Evolutionary conservation across 139 green algal genomes (phyloP).

Genomic region (Chlamydomonas sphaeroides): DNA sequence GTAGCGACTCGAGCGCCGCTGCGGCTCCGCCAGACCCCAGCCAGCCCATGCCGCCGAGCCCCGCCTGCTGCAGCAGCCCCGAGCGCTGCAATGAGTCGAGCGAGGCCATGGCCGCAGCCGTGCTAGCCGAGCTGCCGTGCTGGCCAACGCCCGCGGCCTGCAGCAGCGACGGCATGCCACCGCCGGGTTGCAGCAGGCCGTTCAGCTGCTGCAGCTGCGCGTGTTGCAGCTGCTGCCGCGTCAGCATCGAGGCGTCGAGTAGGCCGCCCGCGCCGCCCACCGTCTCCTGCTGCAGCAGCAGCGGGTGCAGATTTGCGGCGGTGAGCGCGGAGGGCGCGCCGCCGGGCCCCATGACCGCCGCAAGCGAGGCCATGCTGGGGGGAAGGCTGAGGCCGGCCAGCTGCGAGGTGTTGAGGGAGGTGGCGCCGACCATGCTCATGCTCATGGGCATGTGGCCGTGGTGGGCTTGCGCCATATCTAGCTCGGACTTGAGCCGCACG

Average conservation of each 20-base stretch:
- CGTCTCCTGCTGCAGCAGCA: slow-evolving; percentile 1
- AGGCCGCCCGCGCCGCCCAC: background rate
- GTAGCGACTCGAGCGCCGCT: background rate
- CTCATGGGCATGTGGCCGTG: no score
- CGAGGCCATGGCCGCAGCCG: slow-evolving; percentile 1
- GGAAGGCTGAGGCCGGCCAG: slow-evolving; percentile 1
- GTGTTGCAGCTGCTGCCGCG: slow-evolving; percentile 9
- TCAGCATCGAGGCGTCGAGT: background rate
- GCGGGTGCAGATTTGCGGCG: slow-evolving; percentile 14
- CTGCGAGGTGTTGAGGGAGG: background rate
- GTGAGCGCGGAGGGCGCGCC: background rate
- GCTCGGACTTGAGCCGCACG: background rate
- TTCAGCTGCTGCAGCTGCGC: slow-evolving; percentile 15
- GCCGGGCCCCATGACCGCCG: slow-evolving; percentile 20
- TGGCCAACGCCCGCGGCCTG: no score
- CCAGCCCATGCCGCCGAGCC: background rate
- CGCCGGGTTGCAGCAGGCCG: background rate
- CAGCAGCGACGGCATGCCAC: no score
- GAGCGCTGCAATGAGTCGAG: slow-evolving; percentile 5
- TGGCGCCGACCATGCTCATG: no score
- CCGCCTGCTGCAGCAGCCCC: slow-evolving; percentile 14
- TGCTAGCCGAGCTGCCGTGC: no score
- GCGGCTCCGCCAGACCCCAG: no score
- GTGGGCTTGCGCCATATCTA: no score
- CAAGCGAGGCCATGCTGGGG: slow-evolving; percentile 17